A percentile compares a stretch with the other conserved stretches of the same genome.
Conservation (phyloP, 768 basidiomycete genomes). For the Hemileccinum rubropunctum region DNA sequence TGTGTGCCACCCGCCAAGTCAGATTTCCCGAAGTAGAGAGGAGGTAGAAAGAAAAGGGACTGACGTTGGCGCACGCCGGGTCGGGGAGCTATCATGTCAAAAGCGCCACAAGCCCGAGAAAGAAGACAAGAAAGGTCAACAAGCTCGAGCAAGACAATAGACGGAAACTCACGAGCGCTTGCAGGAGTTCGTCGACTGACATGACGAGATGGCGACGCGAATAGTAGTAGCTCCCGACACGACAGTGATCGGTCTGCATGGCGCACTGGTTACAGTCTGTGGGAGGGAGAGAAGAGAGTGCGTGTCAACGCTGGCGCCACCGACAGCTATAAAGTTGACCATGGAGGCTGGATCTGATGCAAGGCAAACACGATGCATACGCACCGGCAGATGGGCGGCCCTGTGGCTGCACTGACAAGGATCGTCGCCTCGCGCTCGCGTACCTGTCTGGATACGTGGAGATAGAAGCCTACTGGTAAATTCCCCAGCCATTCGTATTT, state of each 20-base stretch:
- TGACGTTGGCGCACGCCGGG: conserved; percentile 8
- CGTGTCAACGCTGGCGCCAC: conserved; percentile 2
- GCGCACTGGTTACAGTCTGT: neutral
- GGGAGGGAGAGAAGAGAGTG: neutral
- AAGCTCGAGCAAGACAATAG: neutral
- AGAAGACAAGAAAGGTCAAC: neutral
- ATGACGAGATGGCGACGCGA: conserved; percentile 7
- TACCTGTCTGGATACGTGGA: no score
- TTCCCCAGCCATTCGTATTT: no score
- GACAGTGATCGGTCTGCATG: conserved; percentile 11
- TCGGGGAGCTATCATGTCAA: conserved; percentile 13
- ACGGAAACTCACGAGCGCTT: conserved; percentile 7
- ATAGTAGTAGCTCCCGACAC: neutral
- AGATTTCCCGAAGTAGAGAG: neutral
- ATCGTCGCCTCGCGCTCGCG: neutral
- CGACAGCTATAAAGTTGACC: neutral
- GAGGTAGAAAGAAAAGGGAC: neutral
- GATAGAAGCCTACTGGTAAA: no score
- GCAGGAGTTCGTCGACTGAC: conserved; percentile 11
- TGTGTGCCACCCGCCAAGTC: neutral
- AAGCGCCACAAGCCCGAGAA: no score
- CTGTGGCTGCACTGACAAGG: neutral
- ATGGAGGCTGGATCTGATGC: neutral
- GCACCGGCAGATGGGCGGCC: neutral
- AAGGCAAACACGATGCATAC: conserved; percentile 2